These are phyloP conservation scores for Apiospora hydei DNA, from an alignment of 2,329 filamentous ascomycete genomes.

Conservation along the genomic window DNA sequence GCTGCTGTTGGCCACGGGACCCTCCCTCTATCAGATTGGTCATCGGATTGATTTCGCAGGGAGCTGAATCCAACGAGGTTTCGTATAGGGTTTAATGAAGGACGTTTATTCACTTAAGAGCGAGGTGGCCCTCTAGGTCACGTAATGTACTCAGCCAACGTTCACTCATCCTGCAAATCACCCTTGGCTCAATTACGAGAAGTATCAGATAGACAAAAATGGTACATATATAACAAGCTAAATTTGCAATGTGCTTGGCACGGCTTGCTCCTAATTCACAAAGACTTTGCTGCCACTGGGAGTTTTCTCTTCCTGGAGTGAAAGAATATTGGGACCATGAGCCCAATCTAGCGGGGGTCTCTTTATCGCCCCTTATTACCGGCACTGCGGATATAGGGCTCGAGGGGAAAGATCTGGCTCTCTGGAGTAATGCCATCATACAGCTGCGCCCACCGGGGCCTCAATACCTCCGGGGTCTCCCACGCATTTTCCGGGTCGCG, in stretches of 20 bases:
- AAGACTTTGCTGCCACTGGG: background rate
- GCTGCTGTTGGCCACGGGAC: background rate
- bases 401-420: slow-evolving; percentile 62
- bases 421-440: slow-evolving; percentile 60
- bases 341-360: background rate
- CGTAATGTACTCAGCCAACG: background rate
- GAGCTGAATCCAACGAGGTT: background rate
- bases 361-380: background rate
- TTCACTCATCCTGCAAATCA: background rate
- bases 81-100: background rate
- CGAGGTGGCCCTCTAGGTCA: background rate
- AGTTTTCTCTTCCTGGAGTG: background rate
- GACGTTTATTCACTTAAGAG: background rate
- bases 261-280: background rate
- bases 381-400: slow-evolving; percentile 55
- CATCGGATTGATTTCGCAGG: background rate
- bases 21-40: background rate
- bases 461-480: slow-evolving; percentile 53
- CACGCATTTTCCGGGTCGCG: slow-evolving; percentile 57
- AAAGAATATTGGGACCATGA: background rate
- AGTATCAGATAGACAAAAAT: background rate
- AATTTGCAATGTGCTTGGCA: background rate
- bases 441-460: slow-evolving; percentile 57
- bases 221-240: background rate
- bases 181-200: background rate